Conservation (phyloP, 306 rosid species). For the Quillaja saponaria region DNA sequence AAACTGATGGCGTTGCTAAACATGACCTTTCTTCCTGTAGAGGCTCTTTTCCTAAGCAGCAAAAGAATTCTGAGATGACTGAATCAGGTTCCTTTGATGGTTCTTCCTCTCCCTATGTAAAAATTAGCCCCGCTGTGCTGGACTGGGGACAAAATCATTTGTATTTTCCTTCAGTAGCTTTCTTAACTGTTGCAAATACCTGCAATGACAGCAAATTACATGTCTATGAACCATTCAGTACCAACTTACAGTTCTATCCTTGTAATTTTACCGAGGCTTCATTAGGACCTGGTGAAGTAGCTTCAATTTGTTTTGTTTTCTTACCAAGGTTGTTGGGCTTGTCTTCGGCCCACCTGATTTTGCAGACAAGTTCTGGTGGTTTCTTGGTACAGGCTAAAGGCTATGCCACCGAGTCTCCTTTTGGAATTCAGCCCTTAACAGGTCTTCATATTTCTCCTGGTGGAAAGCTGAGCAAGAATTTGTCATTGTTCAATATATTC, state of each 20-base stretch:
- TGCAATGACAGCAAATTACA: constrained; percentile 73
- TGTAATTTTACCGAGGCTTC: constrained; percentile 77
- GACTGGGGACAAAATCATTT: constrained; percentile 75
- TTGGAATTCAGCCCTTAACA: constrained; percentile 64
- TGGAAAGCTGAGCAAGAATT: constrained; percentile 73
- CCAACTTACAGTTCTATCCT: constrained; percentile 83
- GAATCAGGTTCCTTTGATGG: constrained; percentile 49
- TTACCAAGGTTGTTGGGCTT: constrained; percentile 74
- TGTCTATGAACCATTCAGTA: constrained; percentile 88
- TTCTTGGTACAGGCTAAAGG: constrained; percentile 81
- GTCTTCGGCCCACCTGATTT: constrained; percentile 75
- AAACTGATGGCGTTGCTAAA: constrained; percentile 42
- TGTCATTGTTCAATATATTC: constrained; percentile 75
- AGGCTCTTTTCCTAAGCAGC: constrained; percentile 47
- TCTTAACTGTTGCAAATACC: constrained; percentile 69
- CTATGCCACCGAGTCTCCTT: constrained; percentile 72
- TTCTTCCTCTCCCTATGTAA: constrained; percentile 55
- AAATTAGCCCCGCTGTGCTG: constrained; percentile 66
- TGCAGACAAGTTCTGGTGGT: constrained; percentile 93
- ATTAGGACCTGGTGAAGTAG: constrained; percentile 76
- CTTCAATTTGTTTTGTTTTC: constrained; percentile 67
- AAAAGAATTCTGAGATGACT: constrained; percentile 43
- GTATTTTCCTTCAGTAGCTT: constrained; percentile 71
- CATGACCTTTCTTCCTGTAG: constrained; percentile 58
- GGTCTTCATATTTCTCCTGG: constrained; percentile 59